A percentile compares a stretch with the other conserved stretches of the same genome.
Evolutionary conservation across 2,329 filamentous ascomycete species (phyloP).

Genomic region (Diaporthe longicolla): DNA sequence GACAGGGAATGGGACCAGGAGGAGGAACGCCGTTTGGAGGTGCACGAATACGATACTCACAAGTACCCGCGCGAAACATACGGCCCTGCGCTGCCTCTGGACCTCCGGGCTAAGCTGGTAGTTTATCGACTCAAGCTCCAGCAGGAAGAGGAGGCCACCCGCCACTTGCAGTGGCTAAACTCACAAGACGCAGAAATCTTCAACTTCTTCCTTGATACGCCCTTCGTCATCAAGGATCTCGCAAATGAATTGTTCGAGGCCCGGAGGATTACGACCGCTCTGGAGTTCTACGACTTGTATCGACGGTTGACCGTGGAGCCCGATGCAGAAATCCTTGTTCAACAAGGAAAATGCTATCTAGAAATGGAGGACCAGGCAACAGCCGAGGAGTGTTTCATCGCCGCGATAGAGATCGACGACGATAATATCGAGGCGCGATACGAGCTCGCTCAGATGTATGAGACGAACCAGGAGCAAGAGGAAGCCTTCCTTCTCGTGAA

Average conservation of each 20-base stretch:
- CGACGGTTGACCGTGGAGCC: constrained; percentile 62
- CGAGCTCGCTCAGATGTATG: constrained; percentile 87
- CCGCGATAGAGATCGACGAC: constrained; percentile 79
- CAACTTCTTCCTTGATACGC: constrained; percentile 73
- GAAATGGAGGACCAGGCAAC: constrained; percentile 73
- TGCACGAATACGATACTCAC: constrained; percentile 72
- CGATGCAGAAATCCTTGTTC: constrained; percentile 67
- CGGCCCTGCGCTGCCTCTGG: constrained; percentile 81
- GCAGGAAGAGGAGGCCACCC: constrained; percentile 77
- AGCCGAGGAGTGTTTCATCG: constrained; percentile 83
- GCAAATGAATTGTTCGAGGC: constrained; percentile 62
- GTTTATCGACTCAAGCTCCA: constrained; percentile 83
- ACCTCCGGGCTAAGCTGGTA: constrained; percentile 87
- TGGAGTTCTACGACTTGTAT: constrained; percentile 70
- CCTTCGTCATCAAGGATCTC: constrained; percentile 83
- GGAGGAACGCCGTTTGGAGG: constrained; percentile 75
- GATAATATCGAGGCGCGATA: constrained; percentile 82
- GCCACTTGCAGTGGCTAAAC: constrained; percentile 81
- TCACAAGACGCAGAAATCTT: constrained; percentile 68
- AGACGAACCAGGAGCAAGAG: constrained; percentile 79
- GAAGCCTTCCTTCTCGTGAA: constrained; percentile 83
- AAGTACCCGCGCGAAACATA: constrained; percentile 72
- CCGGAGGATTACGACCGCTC: constrained; percentile 57
- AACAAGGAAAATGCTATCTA: constrained; percentile 78
- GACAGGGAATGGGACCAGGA: constrained; percentile 91